Base-by-base conservation (phyloP, 345 rosid genomes). In the Laguncularia racemosa region DNA sequence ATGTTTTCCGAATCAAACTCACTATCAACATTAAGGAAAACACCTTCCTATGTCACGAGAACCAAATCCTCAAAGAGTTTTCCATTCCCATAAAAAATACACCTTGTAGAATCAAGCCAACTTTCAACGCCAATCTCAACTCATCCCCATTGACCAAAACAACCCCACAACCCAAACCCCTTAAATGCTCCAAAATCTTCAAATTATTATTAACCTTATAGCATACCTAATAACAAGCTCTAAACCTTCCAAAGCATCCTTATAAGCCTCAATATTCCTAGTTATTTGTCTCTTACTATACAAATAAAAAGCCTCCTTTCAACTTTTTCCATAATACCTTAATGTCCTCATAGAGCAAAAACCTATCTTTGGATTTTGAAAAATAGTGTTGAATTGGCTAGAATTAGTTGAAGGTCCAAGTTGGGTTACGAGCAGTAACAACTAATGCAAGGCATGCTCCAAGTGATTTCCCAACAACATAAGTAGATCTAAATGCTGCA, bases 1-100 rank as follows among this genome's bases (percentile, higher is more conserved):
- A 93, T n/a, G n/a, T n/a, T n/a, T n/a, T n/a, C n/a, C n/a, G n/a
- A n/a, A n/a, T n/a, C n/a, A n/a, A n/a, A n/a, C 67, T 89, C 97
- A 63, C 97, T 89, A 68, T 93, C 99, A 19, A 93, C 86, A 63
- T 93, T 93, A 44, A 93, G 97, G 66, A 93, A 93, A 53, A 85
- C 97, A 49, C 99, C 96, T 72, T 73, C 95, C 66, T 85, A 78
- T 44, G 96, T 96, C 55, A 96, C 99, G 64, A 93, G 65, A 56
- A 84, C 92, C 82, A 93, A 84, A 64, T 93, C 97, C 59, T 85
- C 99, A 84, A 93, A 69, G 20, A 74, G 77, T 78, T 93, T 89
- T 28, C 99, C 99, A 45, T 89, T 89, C 48, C 97, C 99, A 69
- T 89, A 89, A 70, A 93, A 93, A 60, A 93, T 85, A 65, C 97